phyloP scores from a whole-genome alignment of 805 yeast genomes.

The Candida succiphila region DNA sequence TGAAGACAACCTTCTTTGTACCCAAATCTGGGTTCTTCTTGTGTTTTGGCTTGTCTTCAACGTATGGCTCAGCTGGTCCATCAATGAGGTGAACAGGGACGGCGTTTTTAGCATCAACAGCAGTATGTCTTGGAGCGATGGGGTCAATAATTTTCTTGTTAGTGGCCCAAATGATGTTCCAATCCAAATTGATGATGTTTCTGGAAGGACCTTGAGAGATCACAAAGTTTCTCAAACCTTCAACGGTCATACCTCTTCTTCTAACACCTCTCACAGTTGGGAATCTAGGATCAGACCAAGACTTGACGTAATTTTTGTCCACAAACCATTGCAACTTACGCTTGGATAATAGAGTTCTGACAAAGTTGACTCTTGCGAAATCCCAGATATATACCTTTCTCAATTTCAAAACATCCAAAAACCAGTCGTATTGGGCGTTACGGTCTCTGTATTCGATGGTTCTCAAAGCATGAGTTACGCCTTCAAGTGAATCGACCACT shows the following conservation, averaged over 20 bases:
- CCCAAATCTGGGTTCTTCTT: constrained; percentile 93
- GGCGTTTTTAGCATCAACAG: constrained; percentile 53
- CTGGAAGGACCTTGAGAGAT: constrained; percentile 96
- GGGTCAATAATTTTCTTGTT: constrained; percentile 98
- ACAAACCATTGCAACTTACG: constrained; percentile 99
- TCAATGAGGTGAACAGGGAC: constrained; percentile 59
- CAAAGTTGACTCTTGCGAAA: constrained; percentile 94
- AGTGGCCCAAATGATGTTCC: constrained; percentile 96
- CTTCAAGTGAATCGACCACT: constrained; percentile 89
- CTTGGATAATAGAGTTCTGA: constrained; percentile 90
- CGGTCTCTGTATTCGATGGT: constrained; percentile 98
- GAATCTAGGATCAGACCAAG: constrained; percentile 99
- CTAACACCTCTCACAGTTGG: constrained; percentile 99
- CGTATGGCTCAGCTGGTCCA: constrained; percentile 54
- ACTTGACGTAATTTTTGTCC: constrained; percentile 74
- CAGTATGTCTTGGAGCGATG: constrained; percentile 90
- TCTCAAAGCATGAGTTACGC: constrained; percentile 96
- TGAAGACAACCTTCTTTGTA: constrained; percentile 62
- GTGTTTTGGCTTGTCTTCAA: constrained; percentile 82
- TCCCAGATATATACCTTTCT: constrained; percentile 98
- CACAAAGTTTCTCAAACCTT: constrained; percentile 90
- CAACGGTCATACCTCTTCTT: constrained; percentile 99
- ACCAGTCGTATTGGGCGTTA: constrained; percentile 97
- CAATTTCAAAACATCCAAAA: constrained; percentile 67
- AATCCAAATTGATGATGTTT: constrained; percentile 92